These are phyloP conservation scores for Carex littledalei DNA, from an alignment of 176 grass and related monocot genomes.

Conservation along the genomic window DNA sequence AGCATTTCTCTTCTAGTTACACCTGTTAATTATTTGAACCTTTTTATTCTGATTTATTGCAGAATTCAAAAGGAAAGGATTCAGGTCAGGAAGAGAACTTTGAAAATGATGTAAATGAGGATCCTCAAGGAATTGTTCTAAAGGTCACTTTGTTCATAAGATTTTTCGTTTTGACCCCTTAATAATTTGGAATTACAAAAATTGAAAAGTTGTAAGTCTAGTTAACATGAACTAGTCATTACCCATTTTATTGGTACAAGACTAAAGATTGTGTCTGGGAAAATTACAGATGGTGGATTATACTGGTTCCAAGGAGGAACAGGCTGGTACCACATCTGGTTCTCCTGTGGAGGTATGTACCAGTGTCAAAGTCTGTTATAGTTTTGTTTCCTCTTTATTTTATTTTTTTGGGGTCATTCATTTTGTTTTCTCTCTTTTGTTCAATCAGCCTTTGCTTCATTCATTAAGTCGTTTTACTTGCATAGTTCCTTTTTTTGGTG, in stretches of 20 bases:
- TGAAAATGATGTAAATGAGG: background rate
- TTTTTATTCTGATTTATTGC: background rate
- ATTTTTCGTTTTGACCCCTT: conserved; percentile 7
- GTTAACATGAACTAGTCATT: background rate
- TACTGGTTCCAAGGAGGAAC: background rate
- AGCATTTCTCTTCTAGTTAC: background rate
- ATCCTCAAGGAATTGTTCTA: too few species aligned
- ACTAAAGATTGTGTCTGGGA: background rate
- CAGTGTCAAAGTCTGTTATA: background rate
- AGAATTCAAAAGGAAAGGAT: background rate
- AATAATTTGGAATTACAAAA: background rate
- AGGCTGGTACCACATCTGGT: background rate
- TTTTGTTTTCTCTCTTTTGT: background rate
- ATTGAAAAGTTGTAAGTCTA: background rate
- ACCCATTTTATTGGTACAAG: background rate
- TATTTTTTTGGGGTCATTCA: background rate
- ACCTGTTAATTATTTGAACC: background rate
- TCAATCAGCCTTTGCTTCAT: conserved; percentile 1
- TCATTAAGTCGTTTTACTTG: background rate
- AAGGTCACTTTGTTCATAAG: background rate
- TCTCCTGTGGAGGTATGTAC: background rate
- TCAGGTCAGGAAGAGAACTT: background rate
- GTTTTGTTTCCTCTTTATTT: background rate
- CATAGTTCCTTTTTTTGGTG: background rate
- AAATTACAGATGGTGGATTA: background rate